Conservation (phyloP, 2,329 filamentous ascomycete genomes). For the Fusarium metavorans region DNA sequence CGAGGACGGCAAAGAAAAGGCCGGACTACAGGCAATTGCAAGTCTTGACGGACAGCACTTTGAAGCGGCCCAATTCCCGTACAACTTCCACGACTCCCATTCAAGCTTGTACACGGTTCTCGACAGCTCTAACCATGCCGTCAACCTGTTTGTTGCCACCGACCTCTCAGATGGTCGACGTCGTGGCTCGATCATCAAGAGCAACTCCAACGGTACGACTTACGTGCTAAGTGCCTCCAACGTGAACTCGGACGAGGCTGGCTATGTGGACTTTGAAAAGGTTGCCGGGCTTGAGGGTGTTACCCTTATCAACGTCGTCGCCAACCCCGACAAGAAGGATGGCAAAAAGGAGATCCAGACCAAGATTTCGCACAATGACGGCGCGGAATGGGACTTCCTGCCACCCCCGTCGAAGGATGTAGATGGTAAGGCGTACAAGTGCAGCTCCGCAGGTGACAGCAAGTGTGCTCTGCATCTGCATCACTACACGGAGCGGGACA, state of each 20-base stretch:
- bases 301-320: constrained; percentile 85
- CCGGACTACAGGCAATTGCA: constrained; percentile 80
- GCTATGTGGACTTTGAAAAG: constrained; percentile 96
- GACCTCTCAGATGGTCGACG: constrained; percentile 73
- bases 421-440: constrained; percentile 78
- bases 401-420: constrained; percentile 77
- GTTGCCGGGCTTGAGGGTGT: constrained; percentile 93
- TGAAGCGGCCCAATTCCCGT: constrained; percentile 86
- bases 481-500: constrained; percentile 90
- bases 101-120: constrained; percentile 91
- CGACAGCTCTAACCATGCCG: constrained; percentile 92
- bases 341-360: constrained; percentile 87
- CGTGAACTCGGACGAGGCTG: constrained; percentile 82
- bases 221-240: constrained; percentile 86
- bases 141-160: constrained; percentile 93
- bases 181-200: constrained; percentile 93
- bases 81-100: constrained; percentile 82
- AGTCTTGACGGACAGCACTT: constrained; percentile 88
- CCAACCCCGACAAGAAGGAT: constrained; percentile 79
- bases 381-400: constrained; percentile 85
- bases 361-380: constrained; percentile 96
- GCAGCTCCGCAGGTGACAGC: constrained; percentile 69
- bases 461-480: constrained; percentile 92
- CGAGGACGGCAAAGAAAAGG: constrained; percentile 66
- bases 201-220: constrained; percentile 96